Conservation (phyloP, 148 eudicot genomes). For the Vaccinium corymbosum region DNA sequence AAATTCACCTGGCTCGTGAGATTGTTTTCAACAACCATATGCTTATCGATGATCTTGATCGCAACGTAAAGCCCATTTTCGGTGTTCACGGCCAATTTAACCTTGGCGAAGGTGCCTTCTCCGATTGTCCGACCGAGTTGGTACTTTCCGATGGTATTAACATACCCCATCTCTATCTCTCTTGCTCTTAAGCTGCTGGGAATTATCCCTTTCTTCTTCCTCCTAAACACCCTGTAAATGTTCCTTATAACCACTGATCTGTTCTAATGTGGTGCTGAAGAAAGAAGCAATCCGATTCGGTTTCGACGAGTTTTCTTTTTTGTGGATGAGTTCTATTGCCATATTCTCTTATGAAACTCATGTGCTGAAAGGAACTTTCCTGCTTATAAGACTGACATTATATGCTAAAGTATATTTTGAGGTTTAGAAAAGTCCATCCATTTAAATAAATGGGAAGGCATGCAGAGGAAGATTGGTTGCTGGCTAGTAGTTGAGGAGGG, state of each 20-base stretch:
- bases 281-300: not conserved
- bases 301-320: not conserved
- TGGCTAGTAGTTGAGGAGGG: constrained; percentile 22
- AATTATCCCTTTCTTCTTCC: not conserved
- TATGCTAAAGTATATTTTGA: not conserved
- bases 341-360: not conserved
- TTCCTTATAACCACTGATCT: constrained; percentile 10
- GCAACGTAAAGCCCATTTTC: constrained; percentile 40
- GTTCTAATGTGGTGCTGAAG: not conserved
- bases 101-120: constrained; percentile 60
- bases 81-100: constrained; percentile 38
- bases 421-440: not conserved
- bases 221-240: constrained; percentile 7
- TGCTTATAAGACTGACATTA: not conserved
- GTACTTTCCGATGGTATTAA: constrained; percentile 45
- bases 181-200: not conserved
- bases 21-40: constrained; percentile 40
- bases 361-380: not conserved
- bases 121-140: constrained; percentile 45
- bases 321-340: not conserved
- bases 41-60: constrained; percentile 53
- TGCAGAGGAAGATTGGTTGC: not conserved
- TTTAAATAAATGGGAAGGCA: not conserved
- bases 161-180: constrained; percentile 25
- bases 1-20: constrained; percentile 44